Evolutionary conservation across 345 rosid genomes (phyloP).

Genomic region (Gossypium arboreum): DNA sequence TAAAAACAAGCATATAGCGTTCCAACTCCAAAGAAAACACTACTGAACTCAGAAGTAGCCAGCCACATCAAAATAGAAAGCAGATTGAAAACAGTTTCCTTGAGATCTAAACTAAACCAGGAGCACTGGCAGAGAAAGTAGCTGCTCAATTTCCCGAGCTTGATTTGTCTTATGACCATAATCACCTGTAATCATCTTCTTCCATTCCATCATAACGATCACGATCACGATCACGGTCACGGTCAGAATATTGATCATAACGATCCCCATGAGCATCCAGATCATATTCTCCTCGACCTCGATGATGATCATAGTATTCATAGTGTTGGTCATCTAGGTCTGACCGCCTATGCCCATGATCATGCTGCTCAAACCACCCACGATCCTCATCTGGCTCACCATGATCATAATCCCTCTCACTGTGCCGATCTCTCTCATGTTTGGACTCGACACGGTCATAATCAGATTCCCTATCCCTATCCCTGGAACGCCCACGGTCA

Average conservation of each 20-base stretch:
- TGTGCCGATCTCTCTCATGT: constrained; percentile 51
- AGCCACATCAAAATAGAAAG: background rate
- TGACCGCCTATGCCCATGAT: constrained; percentile 43
- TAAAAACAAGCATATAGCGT: background rate
- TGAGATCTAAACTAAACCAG: background rate
- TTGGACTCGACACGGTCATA: constrained; percentile 58
- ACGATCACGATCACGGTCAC: constrained; percentile 44
- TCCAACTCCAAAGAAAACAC: background rate
- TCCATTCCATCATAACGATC: constrained; percentile 58
- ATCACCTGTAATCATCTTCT: constrained; percentile 46
- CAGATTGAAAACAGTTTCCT: background rate
- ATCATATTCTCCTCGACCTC: constrained; percentile 34
- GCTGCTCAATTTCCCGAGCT: constrained; percentile 12
- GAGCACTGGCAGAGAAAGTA: background rate
- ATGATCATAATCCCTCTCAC: constrained; percentile 58
- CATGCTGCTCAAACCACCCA: constrained; percentile 54
- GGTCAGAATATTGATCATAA: constrained; percentile 56
- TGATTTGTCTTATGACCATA: constrained; percentile 37
- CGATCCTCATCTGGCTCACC: constrained; percentile 47
- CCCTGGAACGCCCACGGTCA: constrained; percentile 58
- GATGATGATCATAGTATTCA: constrained; percentile 51
- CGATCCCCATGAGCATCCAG: constrained; percentile 47
- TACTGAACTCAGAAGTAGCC: background rate
- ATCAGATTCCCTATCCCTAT: constrained; percentile 58
- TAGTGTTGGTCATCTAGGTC: constrained; percentile 45